phyloP scores from a whole-genome alignment of 2,329 filamentous ascomycete species.

The Sporothrix euskadiensis region DNA sequence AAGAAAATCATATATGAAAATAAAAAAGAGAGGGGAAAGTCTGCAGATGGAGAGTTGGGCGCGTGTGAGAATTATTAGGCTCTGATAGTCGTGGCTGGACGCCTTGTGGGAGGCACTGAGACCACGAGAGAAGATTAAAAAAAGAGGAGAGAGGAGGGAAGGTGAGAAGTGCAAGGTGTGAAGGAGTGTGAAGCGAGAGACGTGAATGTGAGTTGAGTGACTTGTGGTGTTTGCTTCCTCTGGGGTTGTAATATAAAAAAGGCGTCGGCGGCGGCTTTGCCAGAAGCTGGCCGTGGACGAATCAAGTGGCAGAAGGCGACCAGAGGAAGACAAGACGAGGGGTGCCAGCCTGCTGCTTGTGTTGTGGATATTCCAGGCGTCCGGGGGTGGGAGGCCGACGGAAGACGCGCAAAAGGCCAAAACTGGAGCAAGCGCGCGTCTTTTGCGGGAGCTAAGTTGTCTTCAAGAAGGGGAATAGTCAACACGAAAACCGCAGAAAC shows the following conservation, averaged over 20 bases:
- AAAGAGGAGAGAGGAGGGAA: background rate
- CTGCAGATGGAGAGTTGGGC: background rate
- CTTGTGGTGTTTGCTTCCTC: slow-evolving; percentile 9
- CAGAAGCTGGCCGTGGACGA: slow-evolving; percentile 20
- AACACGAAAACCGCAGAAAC: slow-evolving; percentile 7
- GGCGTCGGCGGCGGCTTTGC: slow-evolving; percentile 18
- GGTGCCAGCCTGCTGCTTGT: slow-evolving; percentile 31
- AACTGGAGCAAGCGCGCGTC: slow-evolving; percentile 43
- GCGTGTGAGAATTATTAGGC: background rate
- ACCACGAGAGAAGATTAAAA: background rate
- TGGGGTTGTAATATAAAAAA: slow-evolving; percentile 20
- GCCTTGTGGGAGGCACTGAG: background rate
- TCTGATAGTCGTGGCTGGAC: background rate
- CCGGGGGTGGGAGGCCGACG: slow-evolving; percentile 32
- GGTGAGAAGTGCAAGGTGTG: background rate
- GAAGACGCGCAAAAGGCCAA: slow-evolving; percentile 36
- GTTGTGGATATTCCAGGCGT: slow-evolving; percentile 25
- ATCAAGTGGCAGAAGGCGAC: slow-evolving; percentile 27
- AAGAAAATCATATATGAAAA: background rate
- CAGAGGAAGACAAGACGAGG: slow-evolving; percentile 22
- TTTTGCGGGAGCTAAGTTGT: slow-evolving; percentile 31
- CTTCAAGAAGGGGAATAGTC: background rate
- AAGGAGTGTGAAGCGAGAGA: slow-evolving; percentile 9
- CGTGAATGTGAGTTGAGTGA: background rate
- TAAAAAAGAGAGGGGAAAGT: background rate